Evolutionary conservation across 495 filamentous ascomycete species (phyloP), one percentile per base, ranked within the genome.

Genomic region (Neurospora cerealis): DNA sequence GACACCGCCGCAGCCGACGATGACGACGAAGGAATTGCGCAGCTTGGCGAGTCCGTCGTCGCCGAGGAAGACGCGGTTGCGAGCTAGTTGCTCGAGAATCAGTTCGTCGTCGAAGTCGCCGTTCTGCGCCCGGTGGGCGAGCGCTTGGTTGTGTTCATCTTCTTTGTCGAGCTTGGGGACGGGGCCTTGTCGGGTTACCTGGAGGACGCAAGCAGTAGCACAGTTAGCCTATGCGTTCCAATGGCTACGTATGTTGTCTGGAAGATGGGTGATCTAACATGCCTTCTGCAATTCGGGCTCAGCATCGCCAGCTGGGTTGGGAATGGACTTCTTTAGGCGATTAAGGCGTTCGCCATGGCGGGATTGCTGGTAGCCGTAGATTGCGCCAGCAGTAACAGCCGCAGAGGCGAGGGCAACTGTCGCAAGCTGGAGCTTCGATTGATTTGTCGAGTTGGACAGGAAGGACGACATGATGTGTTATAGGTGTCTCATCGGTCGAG

Each of bases 51-150:
- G 90, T 37, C 95, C 96, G 37, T 89, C 89, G 71, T 93, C 89
- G 17, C 87, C 92, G 10, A 99, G 90, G 82, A 99, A 99, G 10
- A 95, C 93, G 62, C 93, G 89, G 83, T 97, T 99, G 41, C 96
- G 93, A 10, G 95, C 93, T 2, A 99, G 90, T 81, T 99, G 96
- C 85, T 99, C 96, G 74, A 96, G 88, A 75, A 98, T 96, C 46
- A 99, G 85, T 73, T 95, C 94, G 80, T 98, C 93, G 84, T 98
- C 93, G 79, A 96, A 98, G 81, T 97, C 94, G 37, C 96, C 96
- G 70, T 88, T 86, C 71, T 93, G 91, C 11, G 94, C 96, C 77
- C 93, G 88, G 39, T 88, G 86, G 41, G 95, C 95, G 41, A 98
- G 88, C 40, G 89, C 86, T 44, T 89, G 87, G 82, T 90, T 91